Evolutionary conservation across 2,329 filamentous ascomycete genomes (phyloP).

Genomic region (Plectosphaerella cucumerina): DNA sequence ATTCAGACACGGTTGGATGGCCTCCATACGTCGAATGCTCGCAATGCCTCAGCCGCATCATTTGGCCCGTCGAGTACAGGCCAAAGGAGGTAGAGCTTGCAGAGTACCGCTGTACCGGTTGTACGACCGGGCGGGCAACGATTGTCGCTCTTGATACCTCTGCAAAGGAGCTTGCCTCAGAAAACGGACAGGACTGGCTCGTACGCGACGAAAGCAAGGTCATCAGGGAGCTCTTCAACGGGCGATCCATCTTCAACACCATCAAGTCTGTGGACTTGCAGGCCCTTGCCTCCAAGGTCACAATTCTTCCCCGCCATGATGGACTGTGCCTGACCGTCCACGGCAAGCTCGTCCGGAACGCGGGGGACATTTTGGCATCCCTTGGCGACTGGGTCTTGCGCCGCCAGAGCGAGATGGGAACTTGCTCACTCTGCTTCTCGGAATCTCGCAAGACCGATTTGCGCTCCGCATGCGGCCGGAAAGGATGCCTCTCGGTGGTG

Average conservation of each 20-base stretch:
- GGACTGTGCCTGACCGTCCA: constrained; percentile 20
- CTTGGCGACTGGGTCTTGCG: constrained; percentile 31
- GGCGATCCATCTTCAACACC: constrained; percentile 34
- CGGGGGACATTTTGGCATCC: constrained; percentile 23
- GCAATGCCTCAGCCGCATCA: constrained; percentile 38
- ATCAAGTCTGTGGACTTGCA: constrained; percentile 25
- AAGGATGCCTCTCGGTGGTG: constrained; percentile 37
- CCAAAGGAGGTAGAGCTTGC: constrained; percentile 22
- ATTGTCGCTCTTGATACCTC: constrained; percentile 32
- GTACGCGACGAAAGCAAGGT: constrained; percentile 32
- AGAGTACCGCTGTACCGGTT: constrained; percentile 37
- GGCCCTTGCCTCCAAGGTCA: constrained; percentile 29
- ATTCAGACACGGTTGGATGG: constrained; percentile 9
- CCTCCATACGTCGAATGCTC: constrained; percentile 41
- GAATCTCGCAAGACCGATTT: constrained; percentile 28
- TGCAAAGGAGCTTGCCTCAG: constrained; percentile 26
- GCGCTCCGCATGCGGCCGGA: constrained; percentile 38
- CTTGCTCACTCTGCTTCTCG: constrained; percentile 43
- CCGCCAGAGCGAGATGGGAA: constrained; percentile 30
- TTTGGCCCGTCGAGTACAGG: constrained; percentile 42
- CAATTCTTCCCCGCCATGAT: constrained; percentile 23
- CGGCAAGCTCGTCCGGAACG: constrained; percentile 39
- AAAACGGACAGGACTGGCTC: constrained; percentile 40
- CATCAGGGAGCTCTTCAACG: constrained; percentile 29
- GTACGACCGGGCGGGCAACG: constrained; percentile 26